Evolutionary conservation across 306 rosid genomes (phyloP).

Genomic region (Ochetophila trinervis): DNA sequence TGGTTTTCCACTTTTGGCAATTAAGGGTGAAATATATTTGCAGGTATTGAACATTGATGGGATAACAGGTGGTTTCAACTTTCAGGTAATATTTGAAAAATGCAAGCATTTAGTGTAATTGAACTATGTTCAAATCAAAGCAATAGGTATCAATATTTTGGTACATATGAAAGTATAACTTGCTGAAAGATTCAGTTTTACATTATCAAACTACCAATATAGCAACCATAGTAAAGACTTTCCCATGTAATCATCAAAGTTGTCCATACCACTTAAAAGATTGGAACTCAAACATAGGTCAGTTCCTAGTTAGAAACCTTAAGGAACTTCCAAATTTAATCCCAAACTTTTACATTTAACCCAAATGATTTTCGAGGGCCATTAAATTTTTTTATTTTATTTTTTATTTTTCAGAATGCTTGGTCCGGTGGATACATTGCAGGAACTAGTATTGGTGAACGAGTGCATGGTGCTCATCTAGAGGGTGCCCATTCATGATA

Average conservation of each 20-base stretch:
- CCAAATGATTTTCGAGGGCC: too few relatives aligned
- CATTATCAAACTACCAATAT: not conserved
- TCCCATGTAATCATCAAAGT: too few relatives aligned
- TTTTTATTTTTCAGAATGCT: slow-evolving; percentile 55
- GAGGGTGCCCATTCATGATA: not conserved
- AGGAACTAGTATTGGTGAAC: slow-evolving; percentile 70
- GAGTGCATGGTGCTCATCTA: slow-evolving; percentile 25
- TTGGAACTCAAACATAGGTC: too few relatives aligned
- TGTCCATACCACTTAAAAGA: too few relatives aligned
- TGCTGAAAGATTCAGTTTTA: not conserved
- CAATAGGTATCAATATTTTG: slow-evolving; percentile 10
- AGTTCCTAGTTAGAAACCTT: too few relatives aligned
- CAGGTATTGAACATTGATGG: slow-evolving; percentile 91
- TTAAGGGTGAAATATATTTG: slow-evolving; percentile 22
- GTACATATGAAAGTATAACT: not conserved
- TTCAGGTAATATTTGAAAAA: slow-evolving; percentile 53
- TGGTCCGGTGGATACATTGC: slow-evolving; percentile 90
- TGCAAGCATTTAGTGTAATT: not conserved
- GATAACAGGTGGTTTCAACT: slow-evolving; percentile 92
- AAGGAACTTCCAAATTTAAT: too few relatives aligned
- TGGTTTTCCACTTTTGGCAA: slow-evolving; percentile 12
- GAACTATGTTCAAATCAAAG: slow-evolving; percentile 1
- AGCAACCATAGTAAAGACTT: not conserved
- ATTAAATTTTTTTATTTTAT: not conserved
- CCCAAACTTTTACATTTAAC: too few relatives aligned